Evolutionary conservation across 495 filamentous ascomycete species (phyloP), one percentile per base, ranked within the genome.

Genomic region (Chaetomium cochliodes): DNA sequence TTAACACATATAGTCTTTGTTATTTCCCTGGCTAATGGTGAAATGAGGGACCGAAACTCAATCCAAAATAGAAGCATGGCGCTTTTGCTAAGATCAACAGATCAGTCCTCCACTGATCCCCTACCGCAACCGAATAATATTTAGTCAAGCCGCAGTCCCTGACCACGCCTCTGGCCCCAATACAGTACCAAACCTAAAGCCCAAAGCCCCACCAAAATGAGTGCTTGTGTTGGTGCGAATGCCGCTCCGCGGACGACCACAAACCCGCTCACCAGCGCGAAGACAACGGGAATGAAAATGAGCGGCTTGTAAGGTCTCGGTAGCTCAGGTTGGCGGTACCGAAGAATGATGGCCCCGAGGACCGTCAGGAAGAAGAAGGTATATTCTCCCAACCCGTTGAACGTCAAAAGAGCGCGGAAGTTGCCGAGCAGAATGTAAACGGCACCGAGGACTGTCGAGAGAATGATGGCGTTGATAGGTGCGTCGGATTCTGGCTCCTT

Each of bases 331-430:
- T 85, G 80, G 25, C 79, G 76, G 63, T 74, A 81, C 30, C 84
- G 73, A 33, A 86, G 70, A 8, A 83, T 65, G 15, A 87, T 74
- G 15, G 77, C 79, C 1, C 82, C 84, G 2, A 85, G 62, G 5
- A 85, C 81, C 3, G 82, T 84, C 7, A 87, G 71, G 65, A 85
- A 84, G 75, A 85, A 87, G 71, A 87, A 85, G 0, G 79, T 75
- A 63, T 83, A 86, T 68, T 85, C 84, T 13, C 78, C 82, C 4
- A 86, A 70, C 0, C 84, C 84, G 64, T 83, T 84, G 69, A 85
- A 83, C 3, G 82, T 86, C 9, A 87, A 68, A 3, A 87, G 74
- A 1, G 79, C 78, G 6, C 82, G 78, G 75, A 87, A 85, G 66
- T 75, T 86, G 3, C 84, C 84, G 4, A 85, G 69, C 20, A 85